These are phyloP conservation scores for Neostapfia colusana DNA, from an alignment of 176 grass and related monocot genomes.

Conservation along the genomic window DNA sequence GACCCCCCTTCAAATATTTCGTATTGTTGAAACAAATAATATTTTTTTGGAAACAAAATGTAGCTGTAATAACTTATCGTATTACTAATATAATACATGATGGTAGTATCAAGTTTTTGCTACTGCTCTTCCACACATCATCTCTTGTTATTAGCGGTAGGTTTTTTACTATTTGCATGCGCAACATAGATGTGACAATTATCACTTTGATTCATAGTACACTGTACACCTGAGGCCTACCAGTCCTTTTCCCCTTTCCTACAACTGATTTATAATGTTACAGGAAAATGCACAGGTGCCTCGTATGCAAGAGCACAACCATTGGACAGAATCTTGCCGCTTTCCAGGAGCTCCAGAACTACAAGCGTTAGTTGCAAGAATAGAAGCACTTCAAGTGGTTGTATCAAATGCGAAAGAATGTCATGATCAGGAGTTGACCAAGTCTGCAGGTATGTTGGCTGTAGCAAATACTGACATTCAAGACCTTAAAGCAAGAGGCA, in stretches of 20 bases:
- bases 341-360: constrained; percentile 43
- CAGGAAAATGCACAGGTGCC: constrained; percentile 38
- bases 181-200: background rate
- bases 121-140: constrained; percentile 10
- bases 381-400: constrained; percentile 59
- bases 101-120: background rate
- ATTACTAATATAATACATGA: background rate
- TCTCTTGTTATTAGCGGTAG: constrained; percentile 6
- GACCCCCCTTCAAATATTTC: too few relatives aligned
- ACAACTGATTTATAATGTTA: constrained; percentile 10
- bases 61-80: background rate
- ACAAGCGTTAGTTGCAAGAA: constrained; percentile 57
- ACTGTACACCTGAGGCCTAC: background rate
- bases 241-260: background rate
- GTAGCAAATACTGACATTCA: constrained; percentile 39
- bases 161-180: constrained; percentile 1
- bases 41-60: background rate
- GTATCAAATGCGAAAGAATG: constrained; percentile 36
- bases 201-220: background rate
- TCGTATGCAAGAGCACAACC: constrained; percentile 7
- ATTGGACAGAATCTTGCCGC: background rate
- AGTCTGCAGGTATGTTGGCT: constrained; percentile 41
- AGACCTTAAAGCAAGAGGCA: constrained; percentile 42
- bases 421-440: constrained; percentile 49
- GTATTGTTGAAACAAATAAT: background rate